Evolutionary conservation across 306 rosid species (phyloP).

Genomic region (Castanospermum australe): DNA sequence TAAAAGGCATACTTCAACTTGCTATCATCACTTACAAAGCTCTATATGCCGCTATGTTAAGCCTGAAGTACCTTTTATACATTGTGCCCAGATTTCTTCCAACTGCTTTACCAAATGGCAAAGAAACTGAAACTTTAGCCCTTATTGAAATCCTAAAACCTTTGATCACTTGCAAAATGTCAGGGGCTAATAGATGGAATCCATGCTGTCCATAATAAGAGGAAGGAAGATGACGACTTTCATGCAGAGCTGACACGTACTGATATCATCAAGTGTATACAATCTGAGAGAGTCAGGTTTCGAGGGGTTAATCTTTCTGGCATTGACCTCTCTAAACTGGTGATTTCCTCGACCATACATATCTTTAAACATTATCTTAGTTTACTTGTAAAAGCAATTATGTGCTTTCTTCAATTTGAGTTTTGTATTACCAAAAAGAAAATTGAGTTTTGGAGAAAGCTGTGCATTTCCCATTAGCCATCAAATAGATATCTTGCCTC

Average conservation of each 20-base stretch:
- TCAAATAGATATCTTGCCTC: background rate
- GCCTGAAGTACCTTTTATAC: background rate
- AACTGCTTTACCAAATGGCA: conserved; percentile 9
- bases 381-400: background rate
- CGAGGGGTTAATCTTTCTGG: conserved; percentile 97
- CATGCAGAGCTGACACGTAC: conserved; percentile 75
- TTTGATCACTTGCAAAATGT: conserved; percentile 3
- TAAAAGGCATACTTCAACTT: no score
- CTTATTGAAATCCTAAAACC: conserved; percentile 8
- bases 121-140: conserved; percentile 17
- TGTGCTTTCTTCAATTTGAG: conserved; percentile 1
- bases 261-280: conserved; percentile 93
- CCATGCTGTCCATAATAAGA: conserved; percentile 43
- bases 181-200: conserved; percentile 91
- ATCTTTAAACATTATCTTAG: background rate
- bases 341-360: conserved; percentile 31
- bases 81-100: background rate
- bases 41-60: background rate
- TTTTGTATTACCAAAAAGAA: no score
- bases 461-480: background rate
- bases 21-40: no score
- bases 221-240: conserved; percentile 64
- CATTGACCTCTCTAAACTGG: conserved; percentile 94
- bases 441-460: background rate
- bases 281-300: conserved; percentile 77